A percentile compares a stretch with the other conserved stretches of the same genome.
phyloP scores from a whole-genome alignment of 805 yeast species.

The Saccharomycopsis capsularis region DNA sequence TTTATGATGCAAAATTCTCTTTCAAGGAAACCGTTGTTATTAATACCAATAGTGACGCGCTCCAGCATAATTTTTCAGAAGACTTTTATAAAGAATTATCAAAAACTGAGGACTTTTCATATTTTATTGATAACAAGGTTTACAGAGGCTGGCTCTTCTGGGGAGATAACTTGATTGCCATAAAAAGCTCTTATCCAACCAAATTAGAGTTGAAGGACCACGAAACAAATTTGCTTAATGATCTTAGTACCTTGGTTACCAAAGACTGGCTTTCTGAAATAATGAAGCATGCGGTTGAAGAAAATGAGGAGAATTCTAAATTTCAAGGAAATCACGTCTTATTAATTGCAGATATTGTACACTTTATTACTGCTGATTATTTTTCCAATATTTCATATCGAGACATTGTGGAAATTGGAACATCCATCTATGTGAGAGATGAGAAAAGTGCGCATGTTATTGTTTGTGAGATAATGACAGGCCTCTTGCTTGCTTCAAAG shows the following conservation, averaged over 20 bases:
- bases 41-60: conserved; percentile 33
- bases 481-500: conserved; percentile 47
- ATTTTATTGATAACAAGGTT: conserved; percentile 51
- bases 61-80: conserved; percentile 30
- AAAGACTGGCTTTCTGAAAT: conserved; percentile 53
- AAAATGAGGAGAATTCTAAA: conserved; percentile 61
- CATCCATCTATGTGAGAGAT: conserved; percentile 46
- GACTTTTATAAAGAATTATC: conserved; percentile 46
- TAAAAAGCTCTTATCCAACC: conserved; percentile 30
- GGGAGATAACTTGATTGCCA: conserved; percentile 49
- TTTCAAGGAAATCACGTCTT: conserved; percentile 62
- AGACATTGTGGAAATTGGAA: conserved; percentile 47
- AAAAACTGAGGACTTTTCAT: conserved; percentile 38
- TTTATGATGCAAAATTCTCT: conserved; percentile 33
- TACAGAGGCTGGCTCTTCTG: conserved; percentile 70
- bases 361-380: conserved; percentile 40
- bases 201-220: conserved; percentile 29
- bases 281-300: conserved; percentile 47
- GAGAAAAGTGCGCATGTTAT: conserved; percentile 76
- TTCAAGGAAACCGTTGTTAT: conserved; percentile 35
- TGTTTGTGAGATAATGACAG: conserved; percentile 62
- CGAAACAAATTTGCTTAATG: conserved; percentile 38
- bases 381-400: conserved; percentile 37
- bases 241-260: conserved; percentile 40
- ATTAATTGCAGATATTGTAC: conserved; percentile 44